Percentiles rank a stretch among this genome's conserved stretches.
These are phyloP conservation scores for Gymnopilus junonius DNA, from an alignment of 768 basidiomycete genomes.

Conservation along the genomic window DNA sequence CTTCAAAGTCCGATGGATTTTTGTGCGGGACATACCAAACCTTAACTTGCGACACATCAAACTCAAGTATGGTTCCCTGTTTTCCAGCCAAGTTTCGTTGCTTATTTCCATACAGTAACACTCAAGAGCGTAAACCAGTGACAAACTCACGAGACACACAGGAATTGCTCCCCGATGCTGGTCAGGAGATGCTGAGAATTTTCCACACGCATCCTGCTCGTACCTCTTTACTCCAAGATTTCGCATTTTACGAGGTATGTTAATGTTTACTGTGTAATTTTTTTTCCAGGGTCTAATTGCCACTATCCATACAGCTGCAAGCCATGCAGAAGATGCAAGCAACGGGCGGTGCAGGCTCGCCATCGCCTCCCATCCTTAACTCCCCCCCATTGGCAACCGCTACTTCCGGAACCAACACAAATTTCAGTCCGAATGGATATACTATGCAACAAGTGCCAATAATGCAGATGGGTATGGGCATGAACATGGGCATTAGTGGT, in stretches of 20 bases:
- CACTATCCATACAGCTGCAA: constrained; percentile 61
- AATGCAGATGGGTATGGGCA: constrained; percentile 58
- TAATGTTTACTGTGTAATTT: neutral
- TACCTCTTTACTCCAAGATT: constrained; percentile 93
- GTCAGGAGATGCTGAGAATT: constrained; percentile 95
- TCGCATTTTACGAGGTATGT: constrained; percentile 87
- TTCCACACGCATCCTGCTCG: constrained; percentile 93
- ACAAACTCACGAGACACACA: constrained; percentile 99
- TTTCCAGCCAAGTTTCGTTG: constrained; percentile 11
- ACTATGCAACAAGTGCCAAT: constrained; percentile 63
- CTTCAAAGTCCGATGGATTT: constrained; percentile 98
- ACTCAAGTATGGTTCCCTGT: constrained; percentile 58
- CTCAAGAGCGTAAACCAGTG: constrained; percentile 97
- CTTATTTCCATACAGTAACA: constrained; percentile 64
- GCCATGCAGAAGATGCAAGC: constrained; percentile 77
- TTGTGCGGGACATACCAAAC: constrained; percentile 94
- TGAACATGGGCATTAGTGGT: constrained; percentile 56
- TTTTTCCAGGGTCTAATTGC: neutral
- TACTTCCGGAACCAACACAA: constrained; percentile 43
- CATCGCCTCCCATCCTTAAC: constrained; percentile 41
- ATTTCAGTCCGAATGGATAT: constrained; percentile 60
- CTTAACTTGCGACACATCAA: constrained; percentile 88
- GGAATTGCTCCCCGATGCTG: constrained; percentile 93
- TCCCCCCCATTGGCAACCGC: constrained; percentile 42
- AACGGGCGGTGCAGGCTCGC: constrained; percentile 38